Base-by-base conservation (phyloP, 2,329 filamentous ascomycete species). In the Colletotrichum abscissum region DNA sequence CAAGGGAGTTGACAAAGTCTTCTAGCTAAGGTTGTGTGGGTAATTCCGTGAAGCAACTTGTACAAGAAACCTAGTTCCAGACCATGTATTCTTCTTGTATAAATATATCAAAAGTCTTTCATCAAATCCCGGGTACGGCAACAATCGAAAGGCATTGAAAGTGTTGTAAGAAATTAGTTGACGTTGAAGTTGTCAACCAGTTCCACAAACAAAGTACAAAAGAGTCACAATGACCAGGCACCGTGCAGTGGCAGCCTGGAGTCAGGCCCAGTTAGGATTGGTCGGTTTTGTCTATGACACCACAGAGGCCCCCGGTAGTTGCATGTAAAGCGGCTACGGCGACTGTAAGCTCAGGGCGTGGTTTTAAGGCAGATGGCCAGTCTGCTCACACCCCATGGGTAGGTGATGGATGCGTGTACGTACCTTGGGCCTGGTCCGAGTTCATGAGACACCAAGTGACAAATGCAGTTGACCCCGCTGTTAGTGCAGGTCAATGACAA, bases 401-500 rank as follows among this genome's bases (percentile, higher is more conserved):
- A 30, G 30, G 30, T 33, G 4, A 11, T 11, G 30, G 30, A 9
- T 33, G 30, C 30, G 3, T 33, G 30, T 33, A 33, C 30, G 30
- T 33, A 33, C 30, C 33, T 42, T 42, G 14, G 14, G 16, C 55
- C 26, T 52, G 56, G 33, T 28, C 69, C 35, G 57, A 59, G 49
- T 58, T 46, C 30, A 58, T 54, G 55, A 54, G 54, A 30, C 66
- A 55, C 49, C n/a, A 19, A 35, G 38, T 19, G 38, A 42, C 38
- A 19, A 42, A 42, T 42, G 38, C 19, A 14, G 16, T 26, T 30
- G 49, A 71, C 71, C 67, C 71, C 71, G 60, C 67, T 69, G 69
- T 64, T 66, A 73, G 67, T 56, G 62, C 67, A 66, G 38, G 58
- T 60, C 63, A 35, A n/a, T 42, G 38, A 30, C 26, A 57, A 64